Evolutionary conservation across 2,329 filamentous ascomycete species (phyloP).

Genomic region (Botrytis squamosa): DNA sequence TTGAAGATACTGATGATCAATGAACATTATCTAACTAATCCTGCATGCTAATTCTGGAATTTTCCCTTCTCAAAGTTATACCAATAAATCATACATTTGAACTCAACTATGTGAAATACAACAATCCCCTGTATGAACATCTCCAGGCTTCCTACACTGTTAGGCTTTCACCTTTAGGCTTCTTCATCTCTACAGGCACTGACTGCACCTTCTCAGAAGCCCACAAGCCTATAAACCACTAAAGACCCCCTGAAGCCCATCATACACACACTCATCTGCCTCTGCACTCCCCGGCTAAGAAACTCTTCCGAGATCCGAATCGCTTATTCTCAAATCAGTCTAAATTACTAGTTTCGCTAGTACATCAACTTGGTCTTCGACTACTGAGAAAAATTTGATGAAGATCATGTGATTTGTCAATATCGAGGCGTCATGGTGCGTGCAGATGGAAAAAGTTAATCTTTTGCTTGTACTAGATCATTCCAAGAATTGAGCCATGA

Average conservation of each 20-base stretch:
- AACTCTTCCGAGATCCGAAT: neutral
- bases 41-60: neutral
- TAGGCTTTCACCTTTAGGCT: neutral
- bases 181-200: neutral
- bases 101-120: neutral
- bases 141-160: neutral
- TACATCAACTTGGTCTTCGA: neutral
- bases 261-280: neutral
- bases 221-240: neutral
- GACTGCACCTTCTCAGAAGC: neutral
- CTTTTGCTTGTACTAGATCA: neutral
- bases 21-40: neutral
- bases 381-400: neutral
- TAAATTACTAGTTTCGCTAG: neutral
- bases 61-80: no score
- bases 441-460: neutral
- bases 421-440: neutral
- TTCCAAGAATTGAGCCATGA: neutral
- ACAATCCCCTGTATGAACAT: neutral
- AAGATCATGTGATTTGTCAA: neutral
- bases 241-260: neutral
- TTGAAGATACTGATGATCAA: neutral
- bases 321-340: neutral
- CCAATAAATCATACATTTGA: no score
- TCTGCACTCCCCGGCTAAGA: fast-evolving